phyloP scores from a whole-genome alignment of 2,329 filamentous ascomycete species.

The Lachnellula arida region DNA sequence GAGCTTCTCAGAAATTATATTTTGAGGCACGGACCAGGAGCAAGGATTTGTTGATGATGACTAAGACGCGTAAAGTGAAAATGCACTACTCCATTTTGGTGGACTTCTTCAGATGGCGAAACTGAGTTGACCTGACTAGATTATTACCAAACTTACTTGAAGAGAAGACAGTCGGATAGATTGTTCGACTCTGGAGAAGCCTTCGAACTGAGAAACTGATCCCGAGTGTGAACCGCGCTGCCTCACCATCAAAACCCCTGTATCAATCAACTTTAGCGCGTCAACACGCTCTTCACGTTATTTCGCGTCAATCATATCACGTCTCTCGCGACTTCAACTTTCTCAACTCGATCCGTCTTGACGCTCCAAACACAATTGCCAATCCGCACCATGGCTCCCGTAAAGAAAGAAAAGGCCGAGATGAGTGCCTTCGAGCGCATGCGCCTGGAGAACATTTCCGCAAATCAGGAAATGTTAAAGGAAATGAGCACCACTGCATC shows the following conservation, averaged over 20 bases:
- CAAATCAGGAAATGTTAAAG: constrained; percentile 77
- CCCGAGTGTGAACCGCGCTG: too few species aligned
- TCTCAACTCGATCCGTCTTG: neutral
- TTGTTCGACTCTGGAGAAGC: too few species aligned
- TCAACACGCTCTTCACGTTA: neutral
- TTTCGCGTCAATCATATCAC: neutral
- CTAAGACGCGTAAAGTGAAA: neutral
- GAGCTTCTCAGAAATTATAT: neutral
- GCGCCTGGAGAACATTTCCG: constrained; percentile 78
- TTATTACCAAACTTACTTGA: too few species aligned
- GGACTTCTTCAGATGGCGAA: neutral
- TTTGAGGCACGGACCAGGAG: neutral
- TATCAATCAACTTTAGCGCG: neutral
- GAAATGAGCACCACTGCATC: constrained; percentile 70
- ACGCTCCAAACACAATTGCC: neutral
- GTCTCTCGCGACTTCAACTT: neutral
- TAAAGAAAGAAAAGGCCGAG: constrained; percentile 40
- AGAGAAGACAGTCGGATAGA: too few species aligned
- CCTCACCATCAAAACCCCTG: neutral
- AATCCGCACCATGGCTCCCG: constrained; percentile 40
- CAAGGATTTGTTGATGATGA: neutral
- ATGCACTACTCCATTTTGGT: neutral
- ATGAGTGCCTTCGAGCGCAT: constrained; percentile 85
- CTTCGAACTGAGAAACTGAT: too few species aligned
- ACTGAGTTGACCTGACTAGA: neutral